Evolutionary conservation across 2,329 filamentous ascomycete species (phyloP), one percentile per base, ranked within the genome.

Genomic region (Botrytis fragariae): DNA sequence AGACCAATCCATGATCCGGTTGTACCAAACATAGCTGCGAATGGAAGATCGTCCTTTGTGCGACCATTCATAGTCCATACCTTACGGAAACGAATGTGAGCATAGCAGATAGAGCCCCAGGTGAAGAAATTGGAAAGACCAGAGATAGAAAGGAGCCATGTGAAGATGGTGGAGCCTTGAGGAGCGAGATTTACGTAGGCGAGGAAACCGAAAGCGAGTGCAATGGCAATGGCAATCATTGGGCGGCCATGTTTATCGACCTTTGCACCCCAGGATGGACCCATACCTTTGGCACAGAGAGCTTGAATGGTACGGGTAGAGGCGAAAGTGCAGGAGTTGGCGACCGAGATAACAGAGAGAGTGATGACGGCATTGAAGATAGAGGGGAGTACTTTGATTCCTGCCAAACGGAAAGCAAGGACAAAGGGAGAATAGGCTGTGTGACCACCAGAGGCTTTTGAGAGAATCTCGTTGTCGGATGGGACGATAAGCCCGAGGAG

Each of bases 281-380:
- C 94, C 81, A 97, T 94, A 72, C 90, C 88, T 81, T 96, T 93
- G 81, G 97, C 94, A 62, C 94, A 94, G 1, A 98, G 88, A 18
- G 95, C 95, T 61, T 94, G 93, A 9, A 98, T 89, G 4, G 95
- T 98, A 78, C 95, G 91, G 1, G 93, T 96, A 32, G 93, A 95
- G 62, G 94, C 95, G 79, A 97, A 98, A 73, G 98, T 92, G 77
- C 94, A 92, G 16, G 93, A 95, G 83, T 97, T 98, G 72, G 94
- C 94, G 75, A 98, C 95, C 0, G 93, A 97, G 42, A 98, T 85
- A 42, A 97, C 94, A 37, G 94, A 92, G 74, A 97, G 89, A 81
- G 97, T 90, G 81, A 98, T 97, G 76, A 98, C 93, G 39, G 90
- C 90, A 83, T 98, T 98, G 91, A 98, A 97, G 74, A 98, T 89